Evolutionary conservation across 176 grass and related monocot species (phyloP), one percentile per base, ranked within the genome.

Genomic region (Paspalum vaginatum): DNA sequence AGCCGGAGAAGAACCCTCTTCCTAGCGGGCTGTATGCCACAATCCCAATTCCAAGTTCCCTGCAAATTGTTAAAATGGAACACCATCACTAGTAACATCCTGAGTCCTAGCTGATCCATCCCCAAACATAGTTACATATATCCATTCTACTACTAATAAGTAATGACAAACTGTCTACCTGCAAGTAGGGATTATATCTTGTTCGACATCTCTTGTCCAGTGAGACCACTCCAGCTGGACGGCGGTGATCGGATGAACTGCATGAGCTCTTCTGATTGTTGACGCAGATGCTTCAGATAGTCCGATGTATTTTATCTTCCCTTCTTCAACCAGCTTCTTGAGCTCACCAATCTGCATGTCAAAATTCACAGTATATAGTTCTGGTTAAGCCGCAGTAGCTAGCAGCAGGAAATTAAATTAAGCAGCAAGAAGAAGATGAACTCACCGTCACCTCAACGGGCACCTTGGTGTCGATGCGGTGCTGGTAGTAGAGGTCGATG

Each of bases 401-500:
- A 32, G 32, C 32, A 3, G 32, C 32, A 32, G 2, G 32, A 32
- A 1, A 32, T 32, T 32, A 51, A 51, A n/a, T n/a, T n/a, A n/a
- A 51, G 49, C 49, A 18, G 51, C 17, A 2, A 17, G 16, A 18
- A 53, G 51, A 54, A 20, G 17, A 16, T 52, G 50, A 52, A 72
- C 78, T 88, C 39, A 94, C 92, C 40, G 92, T 91, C 58, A 80
- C 51, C 63, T 94, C 91, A 4, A 88, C 74, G 8, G 91, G 91
- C 12, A 85, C 70, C 5, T 16, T 65, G 8, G 16, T 83, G 64
- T 90, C 91, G 10, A 90, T 41, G 4, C 88, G 85, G 51, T 90
- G 88, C 51, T 87, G 91, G 53, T 88, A 94, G 78, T 94, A 94
- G 5, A 94, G 85, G 75, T 94, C 91, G 11, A 94, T 80, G 82